Percentiles rank a stretch among this genome's conserved stretches.
Conservation (phyloP, 1,284 basidiomycete species). For the Naganishia sp. region DNA sequence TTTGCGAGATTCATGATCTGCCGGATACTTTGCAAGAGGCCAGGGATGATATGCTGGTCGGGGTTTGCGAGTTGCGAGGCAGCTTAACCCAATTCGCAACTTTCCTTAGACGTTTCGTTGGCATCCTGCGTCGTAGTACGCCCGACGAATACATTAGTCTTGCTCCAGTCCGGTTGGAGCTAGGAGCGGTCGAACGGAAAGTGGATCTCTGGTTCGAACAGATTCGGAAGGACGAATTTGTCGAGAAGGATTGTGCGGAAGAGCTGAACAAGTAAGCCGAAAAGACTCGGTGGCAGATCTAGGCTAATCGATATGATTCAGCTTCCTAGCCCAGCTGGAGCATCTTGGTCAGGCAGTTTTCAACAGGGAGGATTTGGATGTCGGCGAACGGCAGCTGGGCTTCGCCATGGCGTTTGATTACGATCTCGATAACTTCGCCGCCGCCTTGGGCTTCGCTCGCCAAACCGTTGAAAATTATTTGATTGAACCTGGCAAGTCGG, state of each 20-base stretch:
- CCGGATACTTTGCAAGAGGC: conserved; percentile 77
- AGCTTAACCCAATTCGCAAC: conserved; percentile 75
- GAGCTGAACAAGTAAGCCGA: conserved; percentile 75
- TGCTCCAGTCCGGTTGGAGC: conserved; percentile 79
- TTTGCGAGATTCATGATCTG: conserved; percentile 76
- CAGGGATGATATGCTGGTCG: conserved; percentile 77
- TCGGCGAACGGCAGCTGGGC: conserved; percentile 84
- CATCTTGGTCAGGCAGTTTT: conserved; percentile 86
- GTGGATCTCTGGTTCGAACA: conserved; percentile 88
- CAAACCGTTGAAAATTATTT: conserved; percentile 72
- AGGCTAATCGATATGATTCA: conserved; percentile 44
- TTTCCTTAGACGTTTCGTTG: conserved; percentile 82
- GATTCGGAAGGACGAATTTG: conserved; percentile 81
- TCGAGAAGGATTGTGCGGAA: conserved; percentile 84
- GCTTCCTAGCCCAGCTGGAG: conserved; percentile 85
- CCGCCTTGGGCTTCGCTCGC: conserved; percentile 81
- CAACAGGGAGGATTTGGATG: conserved; percentile 72
- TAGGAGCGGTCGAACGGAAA: conserved; percentile 82
- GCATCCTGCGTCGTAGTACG: conserved; percentile 73
- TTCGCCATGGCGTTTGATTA: conserved; percentile 76
- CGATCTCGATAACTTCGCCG: conserved; percentile 88
- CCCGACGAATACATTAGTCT: conserved; percentile 79
- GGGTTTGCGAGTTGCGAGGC: conserved; percentile 86
- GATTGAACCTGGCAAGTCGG: conserved; percentile 68
- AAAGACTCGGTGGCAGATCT: neutral